phyloP scores from a whole-genome alignment of 352 stramenopile species.

The Globisporangium takayamanum region DNA sequence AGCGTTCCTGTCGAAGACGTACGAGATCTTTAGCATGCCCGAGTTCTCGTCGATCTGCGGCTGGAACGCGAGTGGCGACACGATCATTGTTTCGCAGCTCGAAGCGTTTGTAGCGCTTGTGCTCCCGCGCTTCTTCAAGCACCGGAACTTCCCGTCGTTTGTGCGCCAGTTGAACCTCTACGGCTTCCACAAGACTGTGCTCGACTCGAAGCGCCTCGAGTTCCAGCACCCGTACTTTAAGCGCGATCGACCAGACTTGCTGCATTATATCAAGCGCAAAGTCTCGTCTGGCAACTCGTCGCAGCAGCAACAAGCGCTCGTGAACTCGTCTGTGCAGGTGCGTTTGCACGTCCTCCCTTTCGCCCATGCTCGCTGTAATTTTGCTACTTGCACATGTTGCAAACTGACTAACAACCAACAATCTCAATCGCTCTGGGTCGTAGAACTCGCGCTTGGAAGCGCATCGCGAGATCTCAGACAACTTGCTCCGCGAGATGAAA shows the following conservation, averaged over 20 bases:
- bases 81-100: conserved; percentile 89
- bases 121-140: conserved; percentile 89
- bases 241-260: conserved; percentile 72
- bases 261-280: conserved; percentile 88
- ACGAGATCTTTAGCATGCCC: conserved; percentile 89
- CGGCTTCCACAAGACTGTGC: conserved; percentile 90
- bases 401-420: background rate
- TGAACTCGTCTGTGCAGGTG: conserved; percentile 53
- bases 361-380: background rate
- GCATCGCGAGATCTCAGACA: conserved; percentile 74
- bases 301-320: conserved; percentile 30
- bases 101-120: conserved; percentile 80
- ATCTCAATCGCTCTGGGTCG: background rate
- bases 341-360: conserved; percentile 3
- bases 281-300: conserved; percentile 44
- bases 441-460: conserved; percentile 65
- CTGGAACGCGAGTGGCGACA: conserved; percentile 88
- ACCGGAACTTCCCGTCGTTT: conserved; percentile 92
- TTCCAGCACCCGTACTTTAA: conserved; percentile 93
- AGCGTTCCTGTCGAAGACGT: conserved; percentile 92
- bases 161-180: conserved; percentile 93
- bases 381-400: background rate
- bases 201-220: conserved; percentile 90
- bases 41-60: conserved; percentile 82
- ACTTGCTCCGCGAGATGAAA: conserved; percentile 79